These are phyloP conservation scores for Volutella citrinella DNA, from an alignment of 2,329 filamentous ascomycete species.

Conservation along the genomic window DNA sequence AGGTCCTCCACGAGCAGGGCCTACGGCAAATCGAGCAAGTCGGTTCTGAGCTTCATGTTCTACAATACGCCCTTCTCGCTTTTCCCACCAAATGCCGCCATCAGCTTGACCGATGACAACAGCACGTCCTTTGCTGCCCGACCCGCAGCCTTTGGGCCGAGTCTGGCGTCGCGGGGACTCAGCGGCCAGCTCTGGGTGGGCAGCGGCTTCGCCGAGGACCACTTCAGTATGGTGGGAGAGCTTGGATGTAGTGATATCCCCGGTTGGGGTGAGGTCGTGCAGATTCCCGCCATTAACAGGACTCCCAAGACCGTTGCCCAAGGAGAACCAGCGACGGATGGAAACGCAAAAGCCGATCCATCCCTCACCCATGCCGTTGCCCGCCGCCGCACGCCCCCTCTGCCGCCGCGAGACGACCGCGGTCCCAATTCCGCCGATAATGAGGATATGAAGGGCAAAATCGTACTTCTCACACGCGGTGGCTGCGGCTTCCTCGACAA, in stretches of 20 bases:
- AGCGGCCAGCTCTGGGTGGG: constrained; percentile 93
- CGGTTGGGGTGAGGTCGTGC: constrained; percentile 70
- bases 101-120: constrained; percentile 96
- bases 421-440: constrained; percentile 89
- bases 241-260: constrained; percentile 87
- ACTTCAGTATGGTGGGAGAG: constrained; percentile 31
- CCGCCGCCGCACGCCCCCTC: not conserved
- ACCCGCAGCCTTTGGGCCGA: constrained; percentile 88
- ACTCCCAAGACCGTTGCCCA: constrained; percentile 30
- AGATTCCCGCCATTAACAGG: constrained; percentile 42
- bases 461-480: constrained; percentile 86
- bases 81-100: constrained; percentile 92
- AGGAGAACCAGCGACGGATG: constrained; percentile 14
- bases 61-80: constrained; percentile 78
- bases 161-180: constrained; percentile 70
- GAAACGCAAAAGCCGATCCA: constrained; percentile 24
- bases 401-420: no score
- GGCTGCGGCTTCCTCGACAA: constrained; percentile 97
- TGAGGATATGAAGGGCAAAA: constrained; percentile 89
- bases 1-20: no score
- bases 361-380: constrained; percentile 31
- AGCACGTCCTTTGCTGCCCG: constrained; percentile 94
- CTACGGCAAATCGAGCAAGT: no score
- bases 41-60: constrained; percentile 54
- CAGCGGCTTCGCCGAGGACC: constrained; percentile 83